Conservation (phyloP, 768 basidiomycete species). For the Floccularia luteovirens region DNA sequence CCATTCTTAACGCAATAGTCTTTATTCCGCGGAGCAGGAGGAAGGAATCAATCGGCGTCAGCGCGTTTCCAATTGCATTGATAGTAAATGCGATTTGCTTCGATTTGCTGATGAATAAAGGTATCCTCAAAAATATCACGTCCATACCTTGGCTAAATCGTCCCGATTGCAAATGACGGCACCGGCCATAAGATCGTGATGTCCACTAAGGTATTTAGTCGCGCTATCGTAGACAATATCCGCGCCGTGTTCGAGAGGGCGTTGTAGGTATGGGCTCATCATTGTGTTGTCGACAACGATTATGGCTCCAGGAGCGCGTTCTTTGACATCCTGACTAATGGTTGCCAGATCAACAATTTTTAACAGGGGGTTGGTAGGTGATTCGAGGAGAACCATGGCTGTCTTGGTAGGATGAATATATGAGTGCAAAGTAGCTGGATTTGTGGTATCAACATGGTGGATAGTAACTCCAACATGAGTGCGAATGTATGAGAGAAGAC, state of each 20-base stretch:
- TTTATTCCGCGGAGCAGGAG: constrained; percentile 93
- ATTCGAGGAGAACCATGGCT: constrained; percentile 94
- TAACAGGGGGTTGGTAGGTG: constrained; percentile 93
- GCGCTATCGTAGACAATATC: constrained; percentile 98
- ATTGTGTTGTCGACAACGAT: constrained; percentile 97
- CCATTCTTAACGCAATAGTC: constrained; percentile 94
- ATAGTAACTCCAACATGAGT: constrained; percentile 85
- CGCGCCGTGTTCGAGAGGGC: constrained; percentile 92
- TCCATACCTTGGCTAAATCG: constrained; percentile 73
- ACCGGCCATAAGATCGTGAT: constrained; percentile 99
- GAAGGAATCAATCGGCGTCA: constrained; percentile 95
- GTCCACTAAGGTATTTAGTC: constrained; percentile 96
- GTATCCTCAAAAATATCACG: constrained; percentile 5
- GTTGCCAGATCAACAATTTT: constrained; percentile 87
- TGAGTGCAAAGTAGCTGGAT: constrained; percentile 53
- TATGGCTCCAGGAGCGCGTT: constrained; percentile 70
- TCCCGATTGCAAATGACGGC: constrained; percentile 89
- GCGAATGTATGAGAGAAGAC: constrained; percentile 83
- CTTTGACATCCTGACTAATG: constrained; percentile 81
- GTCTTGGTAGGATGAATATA: constrained; percentile 68
- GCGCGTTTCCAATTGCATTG: constrained; percentile 89
- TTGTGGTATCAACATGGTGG: constrained; percentile 90
- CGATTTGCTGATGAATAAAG: constrained; percentile 2
- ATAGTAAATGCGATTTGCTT: constrained; percentile 87
- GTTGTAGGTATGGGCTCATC: constrained; percentile 98